Conservation (phyloP, 441 rosid genomes). For the Populus hybrid region DNA sequence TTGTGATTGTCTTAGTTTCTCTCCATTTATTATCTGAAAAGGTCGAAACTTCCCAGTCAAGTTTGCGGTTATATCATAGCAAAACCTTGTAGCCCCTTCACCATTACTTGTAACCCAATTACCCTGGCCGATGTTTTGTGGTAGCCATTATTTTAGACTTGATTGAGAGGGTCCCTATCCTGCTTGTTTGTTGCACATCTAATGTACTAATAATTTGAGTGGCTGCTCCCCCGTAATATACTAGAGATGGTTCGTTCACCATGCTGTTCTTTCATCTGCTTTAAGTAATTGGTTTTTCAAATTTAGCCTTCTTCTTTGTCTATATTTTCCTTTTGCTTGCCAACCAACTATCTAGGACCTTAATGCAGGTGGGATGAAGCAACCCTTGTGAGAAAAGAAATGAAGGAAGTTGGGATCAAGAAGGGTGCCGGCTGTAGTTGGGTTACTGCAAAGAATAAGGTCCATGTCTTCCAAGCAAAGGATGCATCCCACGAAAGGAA, state of each 20-base stretch:
- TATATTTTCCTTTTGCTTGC: background rate
- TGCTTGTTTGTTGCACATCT: background rate
- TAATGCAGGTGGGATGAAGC: constrained; percentile 85
- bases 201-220: background rate
- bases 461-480: constrained; percentile 84
- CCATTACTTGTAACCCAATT: too few species aligned
- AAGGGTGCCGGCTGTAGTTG: constrained; percentile 87
- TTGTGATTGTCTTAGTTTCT: background rate
- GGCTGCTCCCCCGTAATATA: background rate
- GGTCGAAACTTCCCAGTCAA: too few species aligned
- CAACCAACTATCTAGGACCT: constrained; percentile 4
- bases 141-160: background rate
- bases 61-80: background rate
- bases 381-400: constrained; percentile 57
- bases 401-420: constrained; percentile 68
- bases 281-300: background rate
- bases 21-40: background rate
- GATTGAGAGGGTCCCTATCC: background rate
- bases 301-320: background rate
- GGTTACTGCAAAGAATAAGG: constrained; percentile 62
- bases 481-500: constrained; percentile 66
- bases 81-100: background rate
- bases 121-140: background rate
- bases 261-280: background rate
- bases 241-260: background rate